Percentiles rank a stretch among this genome's conserved stretches.
phyloP scores from a whole-genome alignment of 768 basidiomycete species.

The Sporobolomyces roseus region DNA sequence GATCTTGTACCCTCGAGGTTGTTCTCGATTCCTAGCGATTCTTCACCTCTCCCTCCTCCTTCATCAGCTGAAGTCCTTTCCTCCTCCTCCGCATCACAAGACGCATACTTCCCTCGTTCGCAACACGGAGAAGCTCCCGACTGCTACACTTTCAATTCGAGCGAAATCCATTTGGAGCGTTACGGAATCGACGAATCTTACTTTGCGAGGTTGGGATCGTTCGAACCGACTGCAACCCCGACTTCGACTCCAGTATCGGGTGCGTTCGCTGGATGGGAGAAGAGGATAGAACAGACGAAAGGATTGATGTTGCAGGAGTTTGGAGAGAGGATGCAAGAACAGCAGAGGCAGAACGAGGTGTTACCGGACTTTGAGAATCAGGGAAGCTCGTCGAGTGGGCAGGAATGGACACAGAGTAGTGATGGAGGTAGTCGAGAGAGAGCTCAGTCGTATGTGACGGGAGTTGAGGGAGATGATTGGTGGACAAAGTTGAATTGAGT shows the following conservation, averaged over 20 bases:
- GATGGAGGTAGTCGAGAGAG: constrained; percentile 4
- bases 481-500: constrained; percentile 9
- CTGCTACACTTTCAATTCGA: background rate
- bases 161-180: constrained; percentile 21
- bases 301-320: background rate
- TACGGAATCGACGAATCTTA: constrained; percentile 33
- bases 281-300: constrained; percentile 13
- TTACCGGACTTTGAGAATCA: background rate
- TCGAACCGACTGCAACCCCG: constrained; percentile 13
- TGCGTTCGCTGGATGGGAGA: background rate
- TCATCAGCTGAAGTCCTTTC: background rate
- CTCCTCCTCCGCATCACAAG: background rate
- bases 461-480: background rate
- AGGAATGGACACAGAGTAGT: background rate
- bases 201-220: constrained; percentile 12
- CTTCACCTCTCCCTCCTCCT: background rate
- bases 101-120: background rate
- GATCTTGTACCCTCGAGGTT: background rate
- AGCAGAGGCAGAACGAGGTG: background rate
- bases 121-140: background rate
- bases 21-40: background rate
- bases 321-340: background rate
- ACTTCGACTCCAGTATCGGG: constrained; percentile 10
- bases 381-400: background rate
- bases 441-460: background rate